phyloP scores from a whole-genome alignment of 768 basidiomycete genomes.

The Lactarius hengduanensis region DNA sequence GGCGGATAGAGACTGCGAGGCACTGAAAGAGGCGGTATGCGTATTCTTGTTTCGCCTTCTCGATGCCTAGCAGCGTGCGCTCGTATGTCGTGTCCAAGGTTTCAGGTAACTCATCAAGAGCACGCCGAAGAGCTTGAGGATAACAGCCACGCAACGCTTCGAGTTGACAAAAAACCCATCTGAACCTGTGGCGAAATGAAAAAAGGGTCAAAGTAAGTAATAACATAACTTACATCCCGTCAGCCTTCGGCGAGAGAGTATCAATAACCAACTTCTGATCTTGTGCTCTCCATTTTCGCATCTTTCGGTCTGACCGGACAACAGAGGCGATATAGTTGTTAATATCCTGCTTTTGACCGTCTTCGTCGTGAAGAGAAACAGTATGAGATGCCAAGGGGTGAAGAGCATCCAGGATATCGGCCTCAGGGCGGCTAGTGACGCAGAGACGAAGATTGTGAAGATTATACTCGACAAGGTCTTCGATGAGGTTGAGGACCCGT shows the following conservation, averaged over 20 bases:
- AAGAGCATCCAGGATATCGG: constrained; percentile 7
- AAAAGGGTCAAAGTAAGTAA: neutral
- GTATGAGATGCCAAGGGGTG: neutral
- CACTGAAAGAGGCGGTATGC: constrained; percentile 3
- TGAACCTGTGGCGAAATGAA: constrained; percentile 5
- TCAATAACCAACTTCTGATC: constrained; percentile 10
- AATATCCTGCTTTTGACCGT: constrained; percentile 8
- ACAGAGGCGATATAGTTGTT: neutral
- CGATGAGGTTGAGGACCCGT: constrained; percentile 2
- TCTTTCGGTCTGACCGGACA: neutral
- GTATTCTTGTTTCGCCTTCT: constrained; percentile 5
- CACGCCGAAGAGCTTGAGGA: neutral
- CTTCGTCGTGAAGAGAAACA: constrained; percentile 15
- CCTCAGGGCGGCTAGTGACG: constrained; percentile 11
- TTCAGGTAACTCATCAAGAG: constrained; percentile 2
- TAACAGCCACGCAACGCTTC: constrained; percentile 3
- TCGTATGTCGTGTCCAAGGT: constrained; percentile 16
- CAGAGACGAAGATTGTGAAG: constrained; percentile 12
- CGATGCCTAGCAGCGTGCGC: neutral
- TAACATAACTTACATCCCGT: constrained; percentile 7
- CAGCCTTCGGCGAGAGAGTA: constrained; percentile 1
- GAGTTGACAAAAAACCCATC: constrained; percentile 15
- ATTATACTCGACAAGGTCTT: neutral
- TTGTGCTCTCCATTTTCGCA: constrained; percentile 8
- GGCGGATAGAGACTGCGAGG: neutral